Evolutionary conservation across 441 rosid genomes (phyloP), one percentile per base, ranked within the genome.

Genomic region (Arabidopsis hybrid): DNA sequence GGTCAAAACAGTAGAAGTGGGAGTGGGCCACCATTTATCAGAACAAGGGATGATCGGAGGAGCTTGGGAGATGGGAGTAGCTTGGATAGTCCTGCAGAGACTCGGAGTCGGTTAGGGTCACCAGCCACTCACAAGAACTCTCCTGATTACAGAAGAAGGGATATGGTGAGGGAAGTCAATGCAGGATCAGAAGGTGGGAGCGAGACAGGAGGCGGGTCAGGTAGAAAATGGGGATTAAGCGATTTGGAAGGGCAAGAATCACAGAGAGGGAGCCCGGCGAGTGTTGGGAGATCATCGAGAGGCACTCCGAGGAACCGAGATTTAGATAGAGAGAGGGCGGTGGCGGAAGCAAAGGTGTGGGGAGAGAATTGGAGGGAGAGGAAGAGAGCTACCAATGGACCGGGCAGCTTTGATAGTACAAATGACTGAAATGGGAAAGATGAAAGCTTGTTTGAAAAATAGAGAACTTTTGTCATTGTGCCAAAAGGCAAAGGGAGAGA

Each of bases 281-380:
- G 78, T 71, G 77, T 79, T 32, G 87, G 89, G 62, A 87, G 95
- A 79, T 75, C 75, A 58, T 1, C 62, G 47, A 89, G 98, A 83
- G 93, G 89, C 65, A 82, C 91, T 26, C 91, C 92, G 13, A 83
- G 95, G 80, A 91, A 90, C 66, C 85, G 95, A 2, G 97, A 88
- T 83, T 85, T 92, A 34, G 98, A 95, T 82, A 89, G 99, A 76
- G 95, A 95, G 80, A 85, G 97, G 4, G 99, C 99, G 3, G 99
- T 95, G 9, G 99, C 99, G 0, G 97, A 85, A 74, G 99, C 99
- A 1, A 95, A 92, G 76, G 98, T 95, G 31, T 95, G 99, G 99
- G 99, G 99, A 32, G 99, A 95, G 83, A 92, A 92, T 76, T 92
- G 87, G 98, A 87, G 99, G 74, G 98, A 91, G 79, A 91, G 85